Evolutionary conservation across 2,329 filamentous ascomycete species (phyloP), one percentile per base, ranked within the genome.

Genomic region (Sporothrix brasiliensis): DNA sequence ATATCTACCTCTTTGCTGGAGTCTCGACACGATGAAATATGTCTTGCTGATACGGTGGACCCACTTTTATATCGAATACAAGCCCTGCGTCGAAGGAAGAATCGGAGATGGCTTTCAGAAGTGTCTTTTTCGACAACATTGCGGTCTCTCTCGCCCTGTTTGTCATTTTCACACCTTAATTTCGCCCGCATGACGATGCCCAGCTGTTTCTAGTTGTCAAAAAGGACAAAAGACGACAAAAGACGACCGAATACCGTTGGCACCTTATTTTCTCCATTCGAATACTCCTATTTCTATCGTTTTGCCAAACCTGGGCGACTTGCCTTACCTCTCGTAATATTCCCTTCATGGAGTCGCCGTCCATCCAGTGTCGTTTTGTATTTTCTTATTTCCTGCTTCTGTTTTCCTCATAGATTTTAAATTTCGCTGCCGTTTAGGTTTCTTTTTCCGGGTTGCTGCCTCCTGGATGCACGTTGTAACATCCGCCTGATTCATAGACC

Each of bases 11-110:
- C 54, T 10, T 6, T 7, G 24, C 2, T 34, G 7, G 39, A 44
- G n/a, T 14, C 47, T 50, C 44, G 47, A 65, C 61, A 65, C 61
- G 61, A 65, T 21, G n/a, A 65, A 66, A 52, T 66, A 66, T 66
- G 27, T 66, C 47, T 50, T 65, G 44, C 61, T 50, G 50, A 50
- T 66, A 30, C 30, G 1, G 4, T 14, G 10, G 63, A 34, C 27
- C 47, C 63, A 50, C 30, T 39, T 50, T 50, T 50, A 39, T 50
- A 21, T 52, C 47, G 47, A 53, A 11, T n/a, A 11, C 19, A 39
- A 39, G 56, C 39, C 21, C 14, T 19, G 60, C 5, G 6, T 34
- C 6, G 34, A 34, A 7, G 30, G 30, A 34, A 34, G 30, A 34
- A 7, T 5, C 34, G 34, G 34, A 34, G 34, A 34, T 34, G 34